Conservation (phyloP, 805 yeast species). For the Kregervanrija fluxuum region DNA sequence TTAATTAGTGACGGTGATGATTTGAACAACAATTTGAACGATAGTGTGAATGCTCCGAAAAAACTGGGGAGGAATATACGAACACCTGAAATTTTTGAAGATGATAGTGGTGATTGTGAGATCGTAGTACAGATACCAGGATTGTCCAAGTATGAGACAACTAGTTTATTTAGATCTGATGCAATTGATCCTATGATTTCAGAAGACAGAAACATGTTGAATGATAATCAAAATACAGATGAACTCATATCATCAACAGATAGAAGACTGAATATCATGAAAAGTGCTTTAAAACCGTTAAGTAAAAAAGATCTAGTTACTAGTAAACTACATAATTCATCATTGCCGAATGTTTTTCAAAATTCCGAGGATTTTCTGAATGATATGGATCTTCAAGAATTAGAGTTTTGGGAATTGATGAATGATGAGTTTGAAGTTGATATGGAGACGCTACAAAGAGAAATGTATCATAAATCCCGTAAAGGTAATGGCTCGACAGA, state of each 20-base stretch:
- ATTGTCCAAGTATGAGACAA: slow-evolving; percentile 16
- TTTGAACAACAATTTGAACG: background rate
- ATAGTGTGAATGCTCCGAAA: background rate
- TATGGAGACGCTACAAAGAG: slow-evolving; percentile 13
- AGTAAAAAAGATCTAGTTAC: slow-evolving; percentile 18
- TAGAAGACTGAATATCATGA: slow-evolving; percentile 20
- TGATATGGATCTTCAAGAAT: slow-evolving; percentile 22
- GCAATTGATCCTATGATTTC: background rate
- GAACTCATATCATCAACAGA: slow-evolving; percentile 12
- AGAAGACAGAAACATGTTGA: background rate
- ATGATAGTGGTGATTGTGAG: slow-evolving; percentile 4
- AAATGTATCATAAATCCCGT: slow-evolving; percentile 2
- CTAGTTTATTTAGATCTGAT: slow-evolving; percentile 3
- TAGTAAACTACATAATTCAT: slow-evolving; percentile 17
- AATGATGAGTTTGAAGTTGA: slow-evolving; percentile 27
- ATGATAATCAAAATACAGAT: slow-evolving; percentile 3
- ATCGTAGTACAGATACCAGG: slow-evolving; percentile 19
- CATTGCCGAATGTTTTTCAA: slow-evolving; percentile 22
- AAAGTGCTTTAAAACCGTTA: slow-evolving; percentile 21
- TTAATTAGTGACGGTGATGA: background rate
- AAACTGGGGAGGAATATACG: background rate
- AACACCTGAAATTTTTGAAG: background rate
- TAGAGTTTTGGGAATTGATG: slow-evolving; percentile 26
- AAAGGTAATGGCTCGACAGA: slow-evolving; percentile 1
- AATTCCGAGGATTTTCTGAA: slow-evolving; percentile 21